phyloP scores from a whole-genome alignment of 768 basidiomycete genomes.

The Hygrocybe punicea region DNA sequence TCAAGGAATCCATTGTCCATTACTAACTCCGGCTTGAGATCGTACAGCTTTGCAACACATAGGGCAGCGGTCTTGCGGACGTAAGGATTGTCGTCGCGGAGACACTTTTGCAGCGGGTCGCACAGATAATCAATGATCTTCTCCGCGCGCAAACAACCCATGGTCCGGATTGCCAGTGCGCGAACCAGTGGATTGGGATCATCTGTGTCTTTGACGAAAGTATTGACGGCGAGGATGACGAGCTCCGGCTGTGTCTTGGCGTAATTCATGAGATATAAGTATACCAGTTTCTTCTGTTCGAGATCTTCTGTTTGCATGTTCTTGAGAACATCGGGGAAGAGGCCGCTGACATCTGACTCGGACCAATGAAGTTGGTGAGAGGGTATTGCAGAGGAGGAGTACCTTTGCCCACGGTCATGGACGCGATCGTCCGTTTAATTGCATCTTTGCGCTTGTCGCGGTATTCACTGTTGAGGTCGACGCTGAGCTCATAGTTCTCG shows the following conservation, averaged over 20 bases:
- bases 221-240: slow-evolving; percentile 98
- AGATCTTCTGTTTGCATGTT: slow-evolving; percentile 99
- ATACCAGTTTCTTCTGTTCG: slow-evolving; percentile 99
- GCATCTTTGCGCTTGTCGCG: slow-evolving; percentile 96
- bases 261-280: slow-evolving; percentile 98
- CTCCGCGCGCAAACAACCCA: slow-evolving; percentile 95
- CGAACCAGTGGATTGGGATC: slow-evolving; percentile 96
- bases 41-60: slow-evolving; percentile 96
- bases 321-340: slow-evolving; percentile 97
- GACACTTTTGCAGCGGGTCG: slow-evolving; percentile 86
- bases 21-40: slow-evolving; percentile 92
- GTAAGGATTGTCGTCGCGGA: slow-evolving; percentile 95
- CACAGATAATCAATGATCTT: slow-evolving; percentile 99
- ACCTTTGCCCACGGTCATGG: slow-evolving; percentile 99
- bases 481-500: slow-evolving; percentile 95
- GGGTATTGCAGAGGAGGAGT: slow-evolving; percentile 18
- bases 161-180: slow-evolving; percentile 94
- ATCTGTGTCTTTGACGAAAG: slow-evolving; percentile 96
- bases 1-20: slow-evolving; percentile 93
- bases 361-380: no score
- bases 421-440: slow-evolving; percentile 95
- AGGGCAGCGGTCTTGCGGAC: slow-evolving; percentile 97
- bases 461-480: slow-evolving; percentile 97
- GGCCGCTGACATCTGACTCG: slow-evolving; percentile 87
- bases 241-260: slow-evolving; percentile 98